These are phyloP conservation scores for Exophiala bonariae DNA, from an alignment of 2,329 filamentous ascomycete species.

Conservation along the genomic window DNA sequence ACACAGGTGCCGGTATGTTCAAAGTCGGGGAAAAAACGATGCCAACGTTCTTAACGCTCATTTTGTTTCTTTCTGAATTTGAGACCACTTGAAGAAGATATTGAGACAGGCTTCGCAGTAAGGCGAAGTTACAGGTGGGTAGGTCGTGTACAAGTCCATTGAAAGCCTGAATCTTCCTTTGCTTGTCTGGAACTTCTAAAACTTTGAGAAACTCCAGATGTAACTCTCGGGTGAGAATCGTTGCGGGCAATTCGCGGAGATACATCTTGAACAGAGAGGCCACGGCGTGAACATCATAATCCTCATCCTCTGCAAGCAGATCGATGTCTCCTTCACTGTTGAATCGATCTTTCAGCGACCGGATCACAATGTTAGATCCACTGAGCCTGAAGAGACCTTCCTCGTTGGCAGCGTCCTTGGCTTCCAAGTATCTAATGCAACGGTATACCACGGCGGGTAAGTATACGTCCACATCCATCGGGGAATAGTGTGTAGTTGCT, in stretches of 20 bases:
- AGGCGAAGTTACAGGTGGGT: constrained; percentile 74
- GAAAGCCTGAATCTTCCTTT: constrained; percentile 75
- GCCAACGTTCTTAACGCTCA: constrained; percentile 95
- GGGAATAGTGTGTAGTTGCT: constrained; percentile 78
- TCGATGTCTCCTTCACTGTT: constrained; percentile 91
- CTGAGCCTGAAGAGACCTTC: constrained; percentile 97
- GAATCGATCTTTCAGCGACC: constrained; percentile 85
- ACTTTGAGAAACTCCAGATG: constrained; percentile 85
- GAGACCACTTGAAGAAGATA: constrained; percentile 93
- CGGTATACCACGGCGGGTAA: constrained; percentile 92
- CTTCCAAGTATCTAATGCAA: constrained; percentile 87
- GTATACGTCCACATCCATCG: constrained; percentile 68
- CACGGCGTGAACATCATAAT: constrained; percentile 94
- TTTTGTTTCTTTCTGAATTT: constrained; percentile 88
- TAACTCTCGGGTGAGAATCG: constrained; percentile 85
- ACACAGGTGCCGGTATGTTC: constrained; percentile 92
- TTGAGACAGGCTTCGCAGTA: constrained; percentile 80
- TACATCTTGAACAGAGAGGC: constrained; percentile 94
- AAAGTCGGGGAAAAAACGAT: constrained; percentile 97
- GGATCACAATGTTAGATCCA: constrained; percentile 95
- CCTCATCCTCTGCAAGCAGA: constrained; percentile 75
- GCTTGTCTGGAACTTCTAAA: constrained; percentile 73
- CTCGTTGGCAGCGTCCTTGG: constrained; percentile 76
- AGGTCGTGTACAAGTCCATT: constrained; percentile 77
- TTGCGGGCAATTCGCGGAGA: constrained; percentile 84